Evolutionary conservation across 768 basidiomycete genomes (phyloP), one percentile per base, ranked within the genome.

Genomic region (Pleurotus sapidus): DNA sequence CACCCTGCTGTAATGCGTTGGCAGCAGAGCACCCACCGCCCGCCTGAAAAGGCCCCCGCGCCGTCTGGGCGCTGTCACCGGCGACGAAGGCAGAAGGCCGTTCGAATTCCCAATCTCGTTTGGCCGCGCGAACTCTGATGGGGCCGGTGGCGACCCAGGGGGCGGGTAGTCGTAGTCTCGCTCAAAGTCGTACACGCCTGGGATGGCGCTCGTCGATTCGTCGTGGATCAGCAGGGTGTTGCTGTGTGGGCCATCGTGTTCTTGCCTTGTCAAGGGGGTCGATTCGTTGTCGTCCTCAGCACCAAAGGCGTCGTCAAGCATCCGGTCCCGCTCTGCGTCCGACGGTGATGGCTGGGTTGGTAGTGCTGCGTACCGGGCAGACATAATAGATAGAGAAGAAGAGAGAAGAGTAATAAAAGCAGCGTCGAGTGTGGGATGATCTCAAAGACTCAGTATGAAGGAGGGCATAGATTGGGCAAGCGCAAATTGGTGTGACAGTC

Each of bases 181-280:
- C 68, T 94, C 92, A 67, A 93, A 94, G 69, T 93, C 88, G 71
- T 91, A 91, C 2, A 74, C 69, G 24, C 79, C 81, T 12, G 81
- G 76, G 25, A 75, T 67, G 45, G 72, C 70, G 27, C 48, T 61
- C 1, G 67, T 61, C 23, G 61, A 58, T 34, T 49, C 50, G 40
- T 62, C 49, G 58, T 60, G 3, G 39, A 57, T 47, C 55, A 56
- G 49, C 46, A 27, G 56, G 45, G 60, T 57, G 53, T 66, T 49
- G 48, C 42, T 55, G 17, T 45, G 15, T 25, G 55, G 14, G 23
- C 17, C 20, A 39, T 15, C 46, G 56, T 20, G 40, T 5, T 9
- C 37, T 60, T 57, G 57, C 59, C 59, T 58, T 30, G 74, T 77
- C 46, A 77, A 72, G 42, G 74, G 77, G 3, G 76, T 73, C 24